Evolutionary conservation across 2,329 filamentous ascomycete genomes (phyloP).

Genomic region (Tolypocladium tropicale): DNA sequence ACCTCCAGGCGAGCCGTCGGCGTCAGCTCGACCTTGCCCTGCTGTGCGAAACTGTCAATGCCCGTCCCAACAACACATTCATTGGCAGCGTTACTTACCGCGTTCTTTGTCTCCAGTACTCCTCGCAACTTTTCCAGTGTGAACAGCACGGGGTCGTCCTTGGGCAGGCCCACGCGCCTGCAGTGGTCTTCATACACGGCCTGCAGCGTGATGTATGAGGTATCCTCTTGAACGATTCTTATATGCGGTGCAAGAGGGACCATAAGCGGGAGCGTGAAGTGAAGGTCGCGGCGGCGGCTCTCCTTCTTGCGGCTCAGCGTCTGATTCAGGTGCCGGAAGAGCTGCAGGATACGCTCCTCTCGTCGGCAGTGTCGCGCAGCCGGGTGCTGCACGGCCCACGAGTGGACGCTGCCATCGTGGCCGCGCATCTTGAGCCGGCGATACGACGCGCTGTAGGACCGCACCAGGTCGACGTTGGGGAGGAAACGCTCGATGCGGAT

Average conservation of each 20-base stretch:
- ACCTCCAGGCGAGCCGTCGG: slow-evolving; percentile 75
- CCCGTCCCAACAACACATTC: not conserved
- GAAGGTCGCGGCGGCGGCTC: slow-evolving; percentile 81
- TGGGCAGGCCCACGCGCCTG: slow-evolving; percentile 72
- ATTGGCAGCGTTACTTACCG: slow-evolving; percentile 29
- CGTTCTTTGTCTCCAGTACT: slow-evolving; percentile 57
- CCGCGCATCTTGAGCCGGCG: slow-evolving; percentile 90
- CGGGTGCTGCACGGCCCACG: slow-evolving; percentile 93
- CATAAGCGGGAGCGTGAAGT: slow-evolving; percentile 94
- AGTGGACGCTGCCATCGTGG: slow-evolving; percentile 93
- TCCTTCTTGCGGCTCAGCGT: slow-evolving; percentile 89
- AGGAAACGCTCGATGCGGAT: slow-evolving; percentile 95
- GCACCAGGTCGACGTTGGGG: slow-evolving; percentile 85
- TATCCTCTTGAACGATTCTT: slow-evolving; percentile 89
- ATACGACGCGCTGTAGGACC: slow-evolving; percentile 84
- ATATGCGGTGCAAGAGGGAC: slow-evolving; percentile 91
- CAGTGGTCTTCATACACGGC: slow-evolving; percentile 96
- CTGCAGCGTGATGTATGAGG: slow-evolving; percentile 88
- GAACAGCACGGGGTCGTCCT: slow-evolving; percentile 91
- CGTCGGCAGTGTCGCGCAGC: slow-evolving; percentile 84
- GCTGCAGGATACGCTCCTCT: slow-evolving; percentile 88
- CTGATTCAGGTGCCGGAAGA: slow-evolving; percentile 97
- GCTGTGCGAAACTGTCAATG: slow-evolving; percentile 15
- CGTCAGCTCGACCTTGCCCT: slow-evolving; percentile 60
- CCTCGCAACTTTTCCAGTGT: slow-evolving; percentile 89